These are phyloP conservation scores for Gleditsia sinensis DNA, from an alignment of 306 rosid species.

Conservation along the genomic window DNA sequence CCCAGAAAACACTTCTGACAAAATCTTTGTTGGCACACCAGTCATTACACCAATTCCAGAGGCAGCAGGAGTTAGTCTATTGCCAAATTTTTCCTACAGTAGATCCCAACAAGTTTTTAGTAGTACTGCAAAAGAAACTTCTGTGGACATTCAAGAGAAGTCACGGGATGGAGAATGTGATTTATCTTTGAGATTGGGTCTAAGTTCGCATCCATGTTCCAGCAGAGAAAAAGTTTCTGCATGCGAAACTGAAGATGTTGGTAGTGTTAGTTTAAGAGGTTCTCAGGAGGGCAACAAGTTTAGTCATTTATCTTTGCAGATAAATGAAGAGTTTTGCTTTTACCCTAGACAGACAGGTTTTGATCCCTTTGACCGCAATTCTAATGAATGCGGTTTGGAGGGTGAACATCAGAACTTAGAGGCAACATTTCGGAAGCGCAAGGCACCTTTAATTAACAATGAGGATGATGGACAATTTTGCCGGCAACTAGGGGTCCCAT, in stretches of 20 bases:
- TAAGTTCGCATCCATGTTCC: conserved; percentile 44
- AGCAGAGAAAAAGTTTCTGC: conserved; percentile 54
- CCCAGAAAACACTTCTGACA: conserved; percentile 43
- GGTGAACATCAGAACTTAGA: conserved; percentile 59
- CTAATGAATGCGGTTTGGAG: conserved; percentile 53
- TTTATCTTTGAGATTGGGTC: conserved; percentile 83
- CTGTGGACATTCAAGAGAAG: conserved; percentile 46
- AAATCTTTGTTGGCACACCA: conserved; percentile 77
- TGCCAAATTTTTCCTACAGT: conserved; percentile 43
- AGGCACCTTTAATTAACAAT: conserved; percentile 59
- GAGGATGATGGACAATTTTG: conserved; percentile 81
- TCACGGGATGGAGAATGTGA: conserved; percentile 65
- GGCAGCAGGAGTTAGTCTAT: conserved; percentile 48
- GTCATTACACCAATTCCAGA: conserved; percentile 51
- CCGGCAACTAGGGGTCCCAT: conserved; percentile 70
- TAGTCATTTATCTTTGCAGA: conserved; percentile 47
- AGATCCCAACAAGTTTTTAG: conserved; percentile 45
- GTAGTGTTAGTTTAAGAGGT: conserved; percentile 38
- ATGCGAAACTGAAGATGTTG: conserved; percentile 56
- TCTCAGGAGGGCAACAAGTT: conserved; percentile 55
- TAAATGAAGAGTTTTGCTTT: conserved; percentile 58
- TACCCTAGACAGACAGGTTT: conserved; percentile 57
- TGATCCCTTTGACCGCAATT: conserved; percentile 53
- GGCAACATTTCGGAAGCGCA: conserved; percentile 64
- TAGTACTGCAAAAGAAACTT: conserved; percentile 41